These are phyloP conservation scores for Trichaptum fuscoviolaceum DNA, from an alignment of 768 basidiomycete species.

Conservation along the genomic window DNA sequence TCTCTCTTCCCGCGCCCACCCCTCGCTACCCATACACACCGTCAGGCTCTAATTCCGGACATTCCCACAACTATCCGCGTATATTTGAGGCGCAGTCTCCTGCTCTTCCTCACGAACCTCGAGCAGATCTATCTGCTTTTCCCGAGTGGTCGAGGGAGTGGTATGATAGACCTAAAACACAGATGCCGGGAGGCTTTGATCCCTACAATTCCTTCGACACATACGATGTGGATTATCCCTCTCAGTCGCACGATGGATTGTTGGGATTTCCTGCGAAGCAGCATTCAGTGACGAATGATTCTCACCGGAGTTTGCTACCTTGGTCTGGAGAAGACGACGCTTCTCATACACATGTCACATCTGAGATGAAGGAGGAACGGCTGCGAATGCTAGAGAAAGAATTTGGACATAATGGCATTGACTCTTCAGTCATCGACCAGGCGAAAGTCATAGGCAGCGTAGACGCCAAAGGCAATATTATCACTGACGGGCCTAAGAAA, in stretches of 20 bases:
- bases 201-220: background rate
- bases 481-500: constrained; percentile 60
- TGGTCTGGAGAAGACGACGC: background rate
- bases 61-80: background rate
- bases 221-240: background rate
- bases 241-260: background rate
- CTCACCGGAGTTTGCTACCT: background rate
- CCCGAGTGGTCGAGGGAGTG: constrained; percentile 60
- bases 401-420: constrained; percentile 39
- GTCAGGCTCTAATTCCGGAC: background rate
- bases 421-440: constrained; percentile 39
- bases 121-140: constrained; percentile 27
- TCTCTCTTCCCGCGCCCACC: constrained; percentile 9
- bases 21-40: constrained; percentile 4
- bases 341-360: constrained; percentile 7
- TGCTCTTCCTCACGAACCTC: constrained; percentile 24
- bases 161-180: constrained; percentile 34
- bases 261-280: constrained; percentile 1
- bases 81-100: constrained; percentile 2
- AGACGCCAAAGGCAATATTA: constrained; percentile 49
- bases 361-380: constrained; percentile 58
- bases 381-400: constrained; percentile 68
- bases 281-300: background rate
- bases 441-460: constrained; percentile 54
- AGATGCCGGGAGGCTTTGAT: constrained; percentile 1